These are phyloP conservation scores for Penstemon davidsonii DNA, from an alignment of 257 asterid species.

Conservation along the genomic window DNA sequence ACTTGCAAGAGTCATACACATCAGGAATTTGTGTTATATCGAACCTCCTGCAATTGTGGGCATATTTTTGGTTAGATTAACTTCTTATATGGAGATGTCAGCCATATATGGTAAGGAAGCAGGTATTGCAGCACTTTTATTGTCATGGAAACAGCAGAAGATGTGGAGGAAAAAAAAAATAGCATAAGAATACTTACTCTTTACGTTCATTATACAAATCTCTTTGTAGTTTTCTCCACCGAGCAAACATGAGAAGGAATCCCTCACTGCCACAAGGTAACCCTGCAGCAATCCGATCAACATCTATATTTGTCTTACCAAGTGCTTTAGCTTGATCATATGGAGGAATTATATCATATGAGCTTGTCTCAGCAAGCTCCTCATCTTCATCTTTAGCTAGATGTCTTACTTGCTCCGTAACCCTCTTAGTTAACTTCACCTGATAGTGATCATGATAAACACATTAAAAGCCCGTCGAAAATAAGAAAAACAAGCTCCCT, in stretches of 20 bases:
- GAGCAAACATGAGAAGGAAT: conserved; percentile 96
- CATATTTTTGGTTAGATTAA: conserved; percentile 27
- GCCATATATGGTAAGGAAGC: conserved; percentile 3
- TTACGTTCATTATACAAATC: conserved; percentile 90
- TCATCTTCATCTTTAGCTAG: conserved; percentile 92
- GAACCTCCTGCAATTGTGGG: conserved; percentile 64
- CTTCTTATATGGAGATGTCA: conserved; percentile 15
- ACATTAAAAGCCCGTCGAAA: conserved; percentile 10
- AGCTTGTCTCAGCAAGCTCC: conserved; percentile 70
- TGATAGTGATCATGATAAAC: conserved; percentile 28
- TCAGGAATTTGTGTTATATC: conserved; percentile 97
- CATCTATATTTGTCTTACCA: conserved; percentile 94
- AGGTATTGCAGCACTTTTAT: neutral
- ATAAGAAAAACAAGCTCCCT: conserved; percentile 5
- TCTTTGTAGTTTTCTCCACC: conserved; percentile 95
- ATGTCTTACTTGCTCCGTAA: conserved; percentile 85
- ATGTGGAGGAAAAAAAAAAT: neutral
- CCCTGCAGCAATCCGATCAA: conserved; percentile 96
- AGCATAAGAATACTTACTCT: conserved; percentile 48
- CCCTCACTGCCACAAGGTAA: conserved; percentile 99
- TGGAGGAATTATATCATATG: conserved; percentile 76
- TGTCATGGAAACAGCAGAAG: conserved; percentile 6
- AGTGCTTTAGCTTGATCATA: conserved; percentile 99
- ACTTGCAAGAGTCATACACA: conserved; percentile 99
- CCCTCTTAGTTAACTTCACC: conserved; percentile 86